Percentiles rank a stretch among this genome's conserved stretches.
Conservation (phyloP, 2,329 filamentous ascomycete species). For the Ceratocystis smalleyi region DNA sequence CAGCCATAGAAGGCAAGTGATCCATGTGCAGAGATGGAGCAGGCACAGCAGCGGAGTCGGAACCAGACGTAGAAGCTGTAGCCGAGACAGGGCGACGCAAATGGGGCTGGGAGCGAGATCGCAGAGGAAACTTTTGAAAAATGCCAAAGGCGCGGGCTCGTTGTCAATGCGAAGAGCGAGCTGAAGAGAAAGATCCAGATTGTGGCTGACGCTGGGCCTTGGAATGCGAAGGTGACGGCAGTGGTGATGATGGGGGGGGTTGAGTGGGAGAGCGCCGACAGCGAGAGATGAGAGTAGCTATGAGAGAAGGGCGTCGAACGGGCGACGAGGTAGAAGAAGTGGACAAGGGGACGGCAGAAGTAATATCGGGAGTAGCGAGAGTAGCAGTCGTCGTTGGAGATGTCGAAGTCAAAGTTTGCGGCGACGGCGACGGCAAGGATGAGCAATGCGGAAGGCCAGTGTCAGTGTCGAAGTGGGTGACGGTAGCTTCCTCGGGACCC, state of each 20-base stretch:
- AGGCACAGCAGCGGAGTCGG: background rate
- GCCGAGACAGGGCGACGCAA: background rate
- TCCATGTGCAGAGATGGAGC: background rate
- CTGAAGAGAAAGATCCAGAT: background rate
- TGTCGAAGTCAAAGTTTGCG: background rate
- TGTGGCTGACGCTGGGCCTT: too few species aligned
- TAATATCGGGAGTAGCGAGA: background rate
- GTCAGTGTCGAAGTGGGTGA: background rate
- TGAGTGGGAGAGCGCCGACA: conserved; percentile 7
- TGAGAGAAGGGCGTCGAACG: conserved; percentile 5
- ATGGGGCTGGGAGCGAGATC: conserved; percentile 11
- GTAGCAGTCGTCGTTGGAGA: background rate
- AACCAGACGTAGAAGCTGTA: background rate
- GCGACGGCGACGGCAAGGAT: background rate
- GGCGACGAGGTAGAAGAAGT: background rate
- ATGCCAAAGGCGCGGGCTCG: conserved; percentile 15
- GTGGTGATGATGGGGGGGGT: background rate
- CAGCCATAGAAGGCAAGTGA: background rate
- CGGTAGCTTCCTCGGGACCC: conserved; percentile 8
- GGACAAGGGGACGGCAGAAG: background rate
- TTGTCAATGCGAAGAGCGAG: conserved; percentile 14
- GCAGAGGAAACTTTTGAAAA: conserved; percentile 13
- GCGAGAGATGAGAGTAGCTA: conserved; percentile 10
- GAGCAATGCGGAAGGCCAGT: background rate
- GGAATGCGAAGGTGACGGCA: background rate